phyloP scores from a whole-genome alignment of 768 basidiomycete species.

The Multifurca ochricompacta region DNA sequence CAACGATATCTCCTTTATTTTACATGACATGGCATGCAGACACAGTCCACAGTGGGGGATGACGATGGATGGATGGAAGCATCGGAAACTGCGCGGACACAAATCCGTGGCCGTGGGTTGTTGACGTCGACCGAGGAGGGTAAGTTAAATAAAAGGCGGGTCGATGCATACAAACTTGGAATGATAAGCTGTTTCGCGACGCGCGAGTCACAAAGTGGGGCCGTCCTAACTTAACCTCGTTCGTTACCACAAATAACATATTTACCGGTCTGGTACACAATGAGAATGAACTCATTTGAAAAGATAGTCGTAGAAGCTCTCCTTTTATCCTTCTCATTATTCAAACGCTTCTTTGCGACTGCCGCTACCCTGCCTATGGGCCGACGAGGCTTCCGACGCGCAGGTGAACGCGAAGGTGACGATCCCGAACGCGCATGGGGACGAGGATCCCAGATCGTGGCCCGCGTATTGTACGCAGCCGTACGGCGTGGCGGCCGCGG shows the following conservation, averaged over 20 bases:
- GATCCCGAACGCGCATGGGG: conserved; percentile 35
- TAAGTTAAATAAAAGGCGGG: no score
- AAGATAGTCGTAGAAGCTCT: conserved; percentile 19
- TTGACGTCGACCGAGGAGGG: no score
- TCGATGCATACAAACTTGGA: no score
- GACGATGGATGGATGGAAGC: no score
- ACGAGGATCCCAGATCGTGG: conserved; percentile 20
- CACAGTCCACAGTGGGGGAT: no score
- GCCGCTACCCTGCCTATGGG: conserved; percentile 18
- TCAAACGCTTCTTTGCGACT: not conserved
- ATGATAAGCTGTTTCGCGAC: no score
- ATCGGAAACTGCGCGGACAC: no score
- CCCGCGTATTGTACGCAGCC: conserved; percentile 27
- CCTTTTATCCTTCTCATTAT: not conserved
- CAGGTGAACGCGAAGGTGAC: conserved; percentile 51
- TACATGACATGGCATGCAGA: no score
- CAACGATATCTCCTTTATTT: no score
- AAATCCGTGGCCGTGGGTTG: no score
- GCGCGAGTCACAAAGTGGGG: no score
- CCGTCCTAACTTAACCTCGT: no score
- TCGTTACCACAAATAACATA: not conserved
- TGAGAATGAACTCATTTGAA: conserved; percentile 7
- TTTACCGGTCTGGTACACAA: not conserved
- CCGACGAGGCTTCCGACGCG: conserved; percentile 27
- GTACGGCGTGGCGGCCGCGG: conserved; percentile 22